Evolutionary conservation across 495 filamentous ascomycete genomes (phyloP).

Genomic region (Aspergillus taichungensis): DNA sequence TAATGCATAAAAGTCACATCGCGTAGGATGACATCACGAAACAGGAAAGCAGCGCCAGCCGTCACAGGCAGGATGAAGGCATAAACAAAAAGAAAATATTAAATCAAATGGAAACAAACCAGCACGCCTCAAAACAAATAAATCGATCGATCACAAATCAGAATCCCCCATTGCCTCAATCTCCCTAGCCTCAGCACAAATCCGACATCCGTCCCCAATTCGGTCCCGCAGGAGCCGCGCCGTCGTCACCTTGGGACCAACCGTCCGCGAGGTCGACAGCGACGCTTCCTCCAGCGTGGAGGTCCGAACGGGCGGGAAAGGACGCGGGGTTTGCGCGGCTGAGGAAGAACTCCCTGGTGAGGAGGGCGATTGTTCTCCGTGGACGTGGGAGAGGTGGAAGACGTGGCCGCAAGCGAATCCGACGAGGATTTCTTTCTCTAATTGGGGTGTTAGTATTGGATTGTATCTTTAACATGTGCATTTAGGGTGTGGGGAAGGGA

Average conservation of each 20-base stretch:
- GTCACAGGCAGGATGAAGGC: conserved; percentile 2
- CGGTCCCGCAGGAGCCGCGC: conserved; percentile 67
- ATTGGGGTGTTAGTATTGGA: neutral
- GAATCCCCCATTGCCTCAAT: conserved; percentile 27
- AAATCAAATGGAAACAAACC: conserved; percentile 4
- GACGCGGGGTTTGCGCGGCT: conserved; percentile 22
- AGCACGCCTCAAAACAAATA: neutral
- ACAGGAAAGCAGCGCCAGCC: conserved; percentile 5
- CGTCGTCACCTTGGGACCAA: conserved; percentile 84
- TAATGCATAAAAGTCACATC: conserved; percentile 14
- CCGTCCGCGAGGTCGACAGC: conserved; percentile 42
- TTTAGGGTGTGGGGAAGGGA: neutral
- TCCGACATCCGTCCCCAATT: conserved; percentile 61
- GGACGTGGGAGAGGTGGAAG: conserved; percentile 79
- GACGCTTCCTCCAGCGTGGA: conserved; percentile 13
- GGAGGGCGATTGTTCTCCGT: conserved; percentile 30
- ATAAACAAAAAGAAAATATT: conserved; percentile 5
- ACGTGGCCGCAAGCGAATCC: conserved; percentile 89
- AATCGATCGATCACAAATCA: conserved; percentile 5
- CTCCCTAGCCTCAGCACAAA: conserved; percentile 44
- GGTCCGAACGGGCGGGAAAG: conserved; percentile 18
- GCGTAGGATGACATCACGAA: conserved; percentile 8
- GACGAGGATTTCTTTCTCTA: conserved; percentile 69
- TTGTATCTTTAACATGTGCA: conserved; percentile 4
- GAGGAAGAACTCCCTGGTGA: conserved; percentile 11